Percentiles rank a stretch among this genome's conserved stretches.
Conservation (phyloP, 805 yeast genomes). For the Cyberlindnera americana region DNA sequence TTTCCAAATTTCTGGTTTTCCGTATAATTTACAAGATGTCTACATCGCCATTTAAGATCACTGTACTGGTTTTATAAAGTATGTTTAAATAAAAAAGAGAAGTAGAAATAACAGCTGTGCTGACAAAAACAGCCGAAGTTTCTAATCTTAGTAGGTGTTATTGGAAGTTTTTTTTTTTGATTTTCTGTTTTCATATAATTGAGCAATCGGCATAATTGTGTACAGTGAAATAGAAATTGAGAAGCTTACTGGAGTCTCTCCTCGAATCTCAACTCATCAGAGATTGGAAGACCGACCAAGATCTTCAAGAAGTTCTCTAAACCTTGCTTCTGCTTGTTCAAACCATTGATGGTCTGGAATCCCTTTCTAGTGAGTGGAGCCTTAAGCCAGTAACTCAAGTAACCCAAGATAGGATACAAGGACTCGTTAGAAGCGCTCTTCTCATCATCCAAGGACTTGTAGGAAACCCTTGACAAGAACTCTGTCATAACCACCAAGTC, state of each 20-base stretch:
- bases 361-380: constrained; percentile 95
- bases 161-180: not conserved
- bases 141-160: no score
- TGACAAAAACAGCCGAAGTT: no score
- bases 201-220: constrained; percentile 6
- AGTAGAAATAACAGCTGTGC: no score
- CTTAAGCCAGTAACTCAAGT: constrained; percentile 92
- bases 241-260: constrained; percentile 56
- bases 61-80: no score
- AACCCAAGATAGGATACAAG: constrained; percentile 81
- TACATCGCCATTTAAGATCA: no score
- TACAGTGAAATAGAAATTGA: not conserved
- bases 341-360: constrained; percentile 83
- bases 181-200: not conserved
- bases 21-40: no score
- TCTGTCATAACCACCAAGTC: constrained; percentile 89
- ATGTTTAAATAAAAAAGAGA: no score
- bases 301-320: constrained; percentile 87
- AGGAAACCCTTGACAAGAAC: constrained; percentile 81
- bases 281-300: constrained; percentile 84
- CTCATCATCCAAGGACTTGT: constrained; percentile 50
- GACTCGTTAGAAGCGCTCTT: constrained; percentile 29
- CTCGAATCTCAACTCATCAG: constrained; percentile 90
- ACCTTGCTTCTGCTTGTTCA: constrained; percentile 92
- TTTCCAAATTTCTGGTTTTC: no score